phyloP scores from a whole-genome alignment of 805 yeast genomes.

The Candida hungchunana region DNA sequence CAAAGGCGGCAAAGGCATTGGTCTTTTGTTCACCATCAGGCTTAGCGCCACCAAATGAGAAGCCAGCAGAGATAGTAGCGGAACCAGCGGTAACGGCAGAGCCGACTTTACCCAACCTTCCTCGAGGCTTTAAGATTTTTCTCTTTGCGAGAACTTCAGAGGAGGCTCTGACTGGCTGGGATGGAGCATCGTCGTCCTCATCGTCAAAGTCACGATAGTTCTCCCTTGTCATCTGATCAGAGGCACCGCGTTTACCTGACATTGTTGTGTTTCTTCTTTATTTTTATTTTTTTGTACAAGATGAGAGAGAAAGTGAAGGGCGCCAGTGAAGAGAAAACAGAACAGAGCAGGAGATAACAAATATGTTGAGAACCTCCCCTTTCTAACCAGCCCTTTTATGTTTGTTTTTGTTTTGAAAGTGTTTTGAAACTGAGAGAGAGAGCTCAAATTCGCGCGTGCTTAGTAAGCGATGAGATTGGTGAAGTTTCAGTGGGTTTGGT shows the following conservation, averaged over 20 bases:
- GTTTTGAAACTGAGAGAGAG: too few relatives aligned
- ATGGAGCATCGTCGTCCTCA: constrained; percentile 36
- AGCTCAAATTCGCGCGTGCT: too few relatives aligned
- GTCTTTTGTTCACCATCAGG: constrained; percentile 1
- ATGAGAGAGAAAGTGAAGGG: too few relatives aligned
- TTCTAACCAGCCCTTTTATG: too few relatives aligned
- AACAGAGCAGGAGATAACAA: too few relatives aligned
- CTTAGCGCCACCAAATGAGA: constrained; percentile 9
- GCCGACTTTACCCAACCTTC: constrained; percentile 30
- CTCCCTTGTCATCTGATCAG: constrained; percentile 59
- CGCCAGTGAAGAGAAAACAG: too few relatives aligned
- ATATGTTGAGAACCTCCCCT: too few relatives aligned
- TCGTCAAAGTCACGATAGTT: constrained; percentile 29
- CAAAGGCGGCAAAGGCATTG: constrained; percentile 14
- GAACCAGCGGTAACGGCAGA: background rate
- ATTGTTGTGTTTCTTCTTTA: constrained; percentile 24
- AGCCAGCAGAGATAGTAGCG: constrained; percentile 7
- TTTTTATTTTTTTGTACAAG: too few relatives aligned
- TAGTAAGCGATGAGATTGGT: too few relatives aligned
- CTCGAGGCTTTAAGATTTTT: constrained; percentile 59
- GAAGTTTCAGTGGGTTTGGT: too few relatives aligned
- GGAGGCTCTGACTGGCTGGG: constrained; percentile 45
- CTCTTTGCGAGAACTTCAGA: constrained; percentile 61
- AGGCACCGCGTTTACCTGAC: constrained; percentile 67
- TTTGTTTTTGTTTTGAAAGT: too few relatives aligned